phyloP scores from a whole-genome alignment of 2,329 filamentous ascomycete species.

The Phialocephala sp. region DNA sequence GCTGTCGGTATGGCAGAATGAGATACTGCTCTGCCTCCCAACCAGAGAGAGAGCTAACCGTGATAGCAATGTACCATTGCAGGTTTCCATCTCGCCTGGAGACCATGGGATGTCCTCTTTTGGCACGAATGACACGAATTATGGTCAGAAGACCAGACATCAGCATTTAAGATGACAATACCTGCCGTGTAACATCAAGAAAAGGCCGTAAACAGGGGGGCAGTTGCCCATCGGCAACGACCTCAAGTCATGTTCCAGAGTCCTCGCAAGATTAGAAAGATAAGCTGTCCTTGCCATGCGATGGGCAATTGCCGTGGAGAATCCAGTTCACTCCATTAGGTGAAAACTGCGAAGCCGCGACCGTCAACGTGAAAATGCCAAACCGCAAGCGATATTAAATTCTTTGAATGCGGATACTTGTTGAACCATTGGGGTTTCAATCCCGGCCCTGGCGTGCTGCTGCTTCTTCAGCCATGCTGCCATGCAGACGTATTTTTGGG shows the following conservation, averaged over 20 bases:
- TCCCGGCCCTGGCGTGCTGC: too few species aligned
- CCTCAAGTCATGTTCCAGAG: neutral
- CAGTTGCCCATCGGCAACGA: neutral
- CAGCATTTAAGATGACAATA: conserved; percentile 3
- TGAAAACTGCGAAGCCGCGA: neutral
- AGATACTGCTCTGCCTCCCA: neutral
- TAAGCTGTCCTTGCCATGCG: neutral
- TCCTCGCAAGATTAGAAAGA: neutral
- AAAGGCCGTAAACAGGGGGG: neutral
- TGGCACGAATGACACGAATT: neutral
- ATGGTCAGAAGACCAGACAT: conserved; percentile 1
- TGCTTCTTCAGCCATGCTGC: too few species aligned
- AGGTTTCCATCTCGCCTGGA: neutral
- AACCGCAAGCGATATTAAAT: neutral
- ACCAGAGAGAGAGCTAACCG: neutral
- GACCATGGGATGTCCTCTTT: neutral
- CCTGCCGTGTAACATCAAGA: conserved; percentile 5
- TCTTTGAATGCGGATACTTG: too few species aligned
- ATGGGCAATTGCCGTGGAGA: neutral
- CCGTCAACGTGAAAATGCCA: too few species aligned
- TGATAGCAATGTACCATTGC: conserved; percentile 1
- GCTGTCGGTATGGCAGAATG: neutral
- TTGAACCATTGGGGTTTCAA: too few species aligned
- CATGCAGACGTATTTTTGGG: too few species aligned
- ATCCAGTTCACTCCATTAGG: neutral